phyloP scores from a whole-genome alignment of 2,329 filamentous ascomycete genomes.

The Tolypocladium ovalisporum region DNA sequence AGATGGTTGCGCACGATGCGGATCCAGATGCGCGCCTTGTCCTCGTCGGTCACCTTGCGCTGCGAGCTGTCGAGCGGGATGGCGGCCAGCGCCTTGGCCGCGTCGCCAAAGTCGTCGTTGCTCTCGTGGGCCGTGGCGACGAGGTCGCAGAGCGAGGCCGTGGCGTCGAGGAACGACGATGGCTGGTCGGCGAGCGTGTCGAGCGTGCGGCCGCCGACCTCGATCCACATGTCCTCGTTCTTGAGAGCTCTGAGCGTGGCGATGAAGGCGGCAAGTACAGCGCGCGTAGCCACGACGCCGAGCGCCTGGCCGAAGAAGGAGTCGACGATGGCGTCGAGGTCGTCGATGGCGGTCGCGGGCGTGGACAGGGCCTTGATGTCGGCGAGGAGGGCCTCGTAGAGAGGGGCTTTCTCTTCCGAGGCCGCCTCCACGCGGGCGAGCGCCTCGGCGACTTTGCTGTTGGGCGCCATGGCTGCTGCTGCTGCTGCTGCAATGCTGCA shows the following conservation, averaged over 20 bases:
- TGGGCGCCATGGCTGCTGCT: slow-evolving; percentile 22
- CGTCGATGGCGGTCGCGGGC: slow-evolving; percentile 28
- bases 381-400: slow-evolving; percentile 35
- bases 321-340: slow-evolving; percentile 58
- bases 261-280: slow-evolving; percentile 58
- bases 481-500: not conserved
- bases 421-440: slow-evolving; percentile 28
- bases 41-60: slow-evolving; percentile 68
- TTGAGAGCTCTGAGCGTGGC: slow-evolving; percentile 48
- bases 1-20: slow-evolving; percentile 90
- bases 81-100: slow-evolving; percentile 67
- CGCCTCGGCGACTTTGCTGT: slow-evolving; percentile 29
- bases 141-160: slow-evolving; percentile 66
- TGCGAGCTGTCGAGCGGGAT: slow-evolving; percentile 87
- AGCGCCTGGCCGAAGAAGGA: slow-evolving; percentile 58
- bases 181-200: slow-evolving; percentile 49
- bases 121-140: slow-evolving; percentile 75
- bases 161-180: slow-evolving; percentile 72
- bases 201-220: slow-evolving; percentile 66
- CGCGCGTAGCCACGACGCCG: slow-evolving; percentile 65
- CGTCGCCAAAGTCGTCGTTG: slow-evolving; percentile 68
- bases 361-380: slow-evolving; percentile 30
- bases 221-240: slow-evolving; percentile 57
- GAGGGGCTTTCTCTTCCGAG: slow-evolving; percentile 29
- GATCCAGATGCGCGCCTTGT: slow-evolving; percentile 80